Conservation (phyloP, 228 moss, liverwort and hornwort genomes). For the Sphagnum fallax region DNA sequence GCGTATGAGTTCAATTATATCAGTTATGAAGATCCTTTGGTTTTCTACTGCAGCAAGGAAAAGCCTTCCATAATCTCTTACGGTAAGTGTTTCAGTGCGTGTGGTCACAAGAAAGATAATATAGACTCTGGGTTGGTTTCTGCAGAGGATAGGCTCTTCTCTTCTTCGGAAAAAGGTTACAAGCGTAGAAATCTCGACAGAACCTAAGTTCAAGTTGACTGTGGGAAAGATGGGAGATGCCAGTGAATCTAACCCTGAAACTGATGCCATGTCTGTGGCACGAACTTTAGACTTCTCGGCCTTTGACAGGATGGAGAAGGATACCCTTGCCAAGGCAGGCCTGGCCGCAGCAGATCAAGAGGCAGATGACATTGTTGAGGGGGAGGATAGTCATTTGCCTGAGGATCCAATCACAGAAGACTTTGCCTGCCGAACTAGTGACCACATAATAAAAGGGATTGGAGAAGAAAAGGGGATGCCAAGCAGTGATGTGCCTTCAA, state of each 20-base stretch:
- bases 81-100: too few relatives aligned
- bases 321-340: conserved; percentile 33
- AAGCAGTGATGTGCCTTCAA: not conserved
- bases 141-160: too few relatives aligned
- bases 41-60: too few relatives aligned
- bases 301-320: conserved; percentile 19
- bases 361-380: conserved; percentile 3
- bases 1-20: too few relatives aligned
- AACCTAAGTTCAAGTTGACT: too few relatives aligned
- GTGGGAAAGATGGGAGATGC: conserved; percentile 46
- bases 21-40: too few relatives aligned
- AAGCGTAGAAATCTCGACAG: too few relatives aligned
- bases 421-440: conserved; percentile 10
- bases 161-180: too few relatives aligned
- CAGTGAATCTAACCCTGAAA: conserved; percentile 21
- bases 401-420: conserved; percentile 47
- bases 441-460: conserved; percentile 33
- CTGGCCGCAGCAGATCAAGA: conserved; percentile 33
- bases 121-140: too few relatives aligned
- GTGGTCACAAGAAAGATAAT: too few relatives aligned
- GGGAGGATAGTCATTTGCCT: conserved; percentile 3
- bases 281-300: conserved; percentile 35
- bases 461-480: conserved; percentile 40
- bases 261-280: conserved; percentile 37
- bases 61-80: too few relatives aligned